Evolutionary conservation across 1,139 yeast genomes (phyloP).

Genomic region (Arxiozyma slooffiae): DNA sequence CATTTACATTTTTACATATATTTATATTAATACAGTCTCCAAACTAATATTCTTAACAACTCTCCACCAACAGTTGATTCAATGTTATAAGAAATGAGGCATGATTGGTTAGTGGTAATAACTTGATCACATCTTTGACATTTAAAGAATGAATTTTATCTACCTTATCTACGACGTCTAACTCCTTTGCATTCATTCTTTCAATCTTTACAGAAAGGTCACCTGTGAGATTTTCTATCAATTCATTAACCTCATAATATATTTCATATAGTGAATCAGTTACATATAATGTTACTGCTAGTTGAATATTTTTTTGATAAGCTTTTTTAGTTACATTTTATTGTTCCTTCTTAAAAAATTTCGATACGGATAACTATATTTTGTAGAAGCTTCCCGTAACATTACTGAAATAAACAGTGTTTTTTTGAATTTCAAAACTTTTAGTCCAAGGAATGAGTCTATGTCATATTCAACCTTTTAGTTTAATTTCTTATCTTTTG

Average conservation of each 20-base stretch:
- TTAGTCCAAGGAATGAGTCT: not conserved
- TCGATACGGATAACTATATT: constrained; percentile 27
- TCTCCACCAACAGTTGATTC: not conserved
- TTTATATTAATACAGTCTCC: not conserved
- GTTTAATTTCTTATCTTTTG: constrained; percentile 12
- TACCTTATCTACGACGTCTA: not conserved
- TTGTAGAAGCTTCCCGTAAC: constrained; percentile 2
- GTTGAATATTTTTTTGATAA: constrained; percentile 5
- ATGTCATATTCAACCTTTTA: not conserved
- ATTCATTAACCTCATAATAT: constrained; percentile 13
- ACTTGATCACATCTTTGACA: constrained; percentile 74
- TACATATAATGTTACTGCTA: constrained; percentile 1
- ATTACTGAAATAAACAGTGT: not conserved
- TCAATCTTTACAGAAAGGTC: constrained; percentile 39
- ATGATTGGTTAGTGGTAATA: not conserved
- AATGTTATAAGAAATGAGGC: not conserved
- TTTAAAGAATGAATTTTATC: constrained; percentile 32
- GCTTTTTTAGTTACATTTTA: not conserved
- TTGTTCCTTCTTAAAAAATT: constrained; percentile 6
- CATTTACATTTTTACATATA: not conserved
- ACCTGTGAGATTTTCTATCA: constrained; percentile 57
- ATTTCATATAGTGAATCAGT: not conserved
- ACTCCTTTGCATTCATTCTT: not conserved
- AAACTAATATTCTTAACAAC: too few species aligned
- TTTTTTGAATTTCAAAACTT: not conserved